A percentile compares a stretch with the other conserved stretches of the same genome.
Evolutionary conservation across 768 basidiomycete species (phyloP).

Genomic region (Trametes meyenii): DNA sequence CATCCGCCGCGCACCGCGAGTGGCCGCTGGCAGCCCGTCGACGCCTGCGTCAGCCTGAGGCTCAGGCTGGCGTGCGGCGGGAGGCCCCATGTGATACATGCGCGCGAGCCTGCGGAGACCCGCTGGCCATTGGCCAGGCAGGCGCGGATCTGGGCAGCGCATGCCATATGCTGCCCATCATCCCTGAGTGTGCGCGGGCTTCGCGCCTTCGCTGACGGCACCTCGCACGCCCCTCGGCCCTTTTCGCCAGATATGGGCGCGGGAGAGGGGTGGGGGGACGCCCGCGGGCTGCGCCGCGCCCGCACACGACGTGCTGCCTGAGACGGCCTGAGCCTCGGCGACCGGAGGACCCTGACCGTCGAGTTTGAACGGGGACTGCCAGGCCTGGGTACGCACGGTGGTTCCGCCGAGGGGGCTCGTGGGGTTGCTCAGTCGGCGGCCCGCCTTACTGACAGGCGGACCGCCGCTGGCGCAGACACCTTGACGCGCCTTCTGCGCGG

Average conservation of each 20-base stretch:
- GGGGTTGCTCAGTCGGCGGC: no score
- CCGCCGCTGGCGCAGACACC: no score
- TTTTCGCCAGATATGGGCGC: neutral
- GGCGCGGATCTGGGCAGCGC: neutral
- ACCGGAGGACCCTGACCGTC: constrained; percentile 2
- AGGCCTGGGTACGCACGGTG: neutral
- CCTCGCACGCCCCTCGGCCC: neutral
- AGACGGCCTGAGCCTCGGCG: neutral
- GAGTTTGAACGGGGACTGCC: neutral
- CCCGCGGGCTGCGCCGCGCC: neutral
- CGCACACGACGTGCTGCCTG: neutral
- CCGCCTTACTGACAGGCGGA: no score
- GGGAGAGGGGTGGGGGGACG: no score
- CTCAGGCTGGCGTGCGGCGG: no score
- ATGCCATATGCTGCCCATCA: constrained; percentile 16
- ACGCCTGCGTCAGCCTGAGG: no score
- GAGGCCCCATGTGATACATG: neutral
- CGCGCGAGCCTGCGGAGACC: neutral
- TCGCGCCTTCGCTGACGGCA: constrained; percentile 4
- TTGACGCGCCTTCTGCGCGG: neutral
- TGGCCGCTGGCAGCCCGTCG: no score
- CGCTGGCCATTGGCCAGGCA: neutral
- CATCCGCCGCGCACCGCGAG: no score
- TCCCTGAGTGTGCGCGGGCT: constrained; percentile 16
- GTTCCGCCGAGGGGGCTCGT: no score